Evolutionary conservation across 257 asterid genomes (phyloP), one percentile per base, ranked within the genome.

Genomic region (Perilla frutescens): DNA sequence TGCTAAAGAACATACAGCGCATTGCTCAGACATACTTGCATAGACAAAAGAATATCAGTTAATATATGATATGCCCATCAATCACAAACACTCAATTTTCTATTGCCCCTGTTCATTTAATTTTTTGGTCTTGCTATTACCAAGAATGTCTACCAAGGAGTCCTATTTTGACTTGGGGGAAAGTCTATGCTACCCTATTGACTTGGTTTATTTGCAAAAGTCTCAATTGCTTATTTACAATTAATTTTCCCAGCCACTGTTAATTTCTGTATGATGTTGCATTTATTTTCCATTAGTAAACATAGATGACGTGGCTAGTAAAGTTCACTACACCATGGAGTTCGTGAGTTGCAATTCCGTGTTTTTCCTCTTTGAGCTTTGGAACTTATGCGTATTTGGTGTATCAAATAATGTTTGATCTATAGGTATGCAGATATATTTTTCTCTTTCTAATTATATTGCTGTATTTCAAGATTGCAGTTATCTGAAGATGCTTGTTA

Each of bases 401-500:
- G 51, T 8, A 39, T 51, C 53, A 26, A 41, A n/a, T 40, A 5
- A 26, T 73, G 65, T 65, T 73, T 73, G 37, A 45, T 63, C 61
- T 31, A 9, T 41, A 53, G 47, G 62, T 73, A 2, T n/a, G 29
- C 32, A 58, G 6, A 10, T 61, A n/a, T 31, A 3, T 13, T 40
- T 41, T 29, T 54, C 29, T n/a, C 64, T 13, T 20, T 39, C 56
- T 50, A 73, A 26, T 50, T 40, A 5, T 55, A 40, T 54, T 62
- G 7, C 12, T 39, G 3, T 53, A 43, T 36, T 8, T 14, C 15
- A 65, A 44, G 65, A 32, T 73, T 5, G 11, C 15, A 31, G 55
- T 32, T 64, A 43, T 11, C 49, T 64, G 60, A 51, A 51, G 78
- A 72, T 59, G 64, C 70, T 49, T 31, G 36, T 54, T 73, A 29